Conservation (phyloP, 2,329 filamentous ascomycete species). For the Chrysoporthe deuterocubensis region DNA sequence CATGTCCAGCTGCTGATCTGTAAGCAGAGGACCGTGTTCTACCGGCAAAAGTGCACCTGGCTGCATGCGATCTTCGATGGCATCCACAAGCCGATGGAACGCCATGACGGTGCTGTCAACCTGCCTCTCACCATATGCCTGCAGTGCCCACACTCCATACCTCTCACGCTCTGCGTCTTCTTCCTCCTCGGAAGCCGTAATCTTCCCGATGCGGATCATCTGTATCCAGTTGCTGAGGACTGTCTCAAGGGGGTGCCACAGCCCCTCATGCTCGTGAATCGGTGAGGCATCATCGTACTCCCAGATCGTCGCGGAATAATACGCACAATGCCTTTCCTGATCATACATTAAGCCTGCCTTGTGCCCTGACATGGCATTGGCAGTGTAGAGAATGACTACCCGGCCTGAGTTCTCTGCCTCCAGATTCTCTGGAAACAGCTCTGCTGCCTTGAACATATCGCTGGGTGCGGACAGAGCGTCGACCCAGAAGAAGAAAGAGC, state of each 20-base stretch:
- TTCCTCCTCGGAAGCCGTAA: constrained; percentile 14
- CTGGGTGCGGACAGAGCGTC: too few relatives aligned
- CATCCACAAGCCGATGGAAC: constrained; percentile 23
- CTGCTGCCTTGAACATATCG: too few relatives aligned
- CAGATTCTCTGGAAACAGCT: too few relatives aligned
- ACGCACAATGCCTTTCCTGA: not conserved
- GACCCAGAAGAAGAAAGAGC: too few relatives aligned
- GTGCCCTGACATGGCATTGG: not conserved
- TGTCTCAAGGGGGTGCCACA: not conserved
- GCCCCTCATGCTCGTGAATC: constrained; percentile 28
- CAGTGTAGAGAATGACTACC: not conserved
- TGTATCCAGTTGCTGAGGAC: constrained; percentile 32
- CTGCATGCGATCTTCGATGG: constrained; percentile 18
- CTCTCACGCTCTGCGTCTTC: not conserved
- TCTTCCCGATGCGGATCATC: constrained; percentile 29
- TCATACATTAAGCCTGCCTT: constrained; percentile 9
- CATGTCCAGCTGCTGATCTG: not conserved
- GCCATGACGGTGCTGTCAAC: constrained; percentile 29
- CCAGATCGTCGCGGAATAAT: constrained; percentile 5
- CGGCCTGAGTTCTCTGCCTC: not conserved
- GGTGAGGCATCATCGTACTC: constrained; percentile 28
- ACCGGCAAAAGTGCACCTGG: not conserved
- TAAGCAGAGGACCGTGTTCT: not conserved
- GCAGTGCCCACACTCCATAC: constrained; percentile 6
- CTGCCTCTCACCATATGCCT: not conserved